Conservation (phyloP, 495 filamentous ascomycete species). For the Pyrenula aspistea region DNA sequence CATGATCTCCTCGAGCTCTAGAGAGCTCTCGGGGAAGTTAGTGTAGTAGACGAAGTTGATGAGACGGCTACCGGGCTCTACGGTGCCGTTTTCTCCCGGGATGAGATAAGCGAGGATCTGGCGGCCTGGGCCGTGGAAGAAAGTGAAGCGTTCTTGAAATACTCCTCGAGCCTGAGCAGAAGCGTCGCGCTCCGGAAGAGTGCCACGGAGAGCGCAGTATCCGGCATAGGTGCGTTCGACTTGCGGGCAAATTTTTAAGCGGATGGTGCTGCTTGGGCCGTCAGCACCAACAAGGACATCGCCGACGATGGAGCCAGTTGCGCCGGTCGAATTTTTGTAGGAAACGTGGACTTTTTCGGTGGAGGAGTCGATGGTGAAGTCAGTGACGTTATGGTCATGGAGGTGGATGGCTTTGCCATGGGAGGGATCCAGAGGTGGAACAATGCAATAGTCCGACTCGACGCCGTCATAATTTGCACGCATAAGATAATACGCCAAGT, state of each 20-base stretch:
- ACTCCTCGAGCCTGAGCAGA: conserved; percentile 12
- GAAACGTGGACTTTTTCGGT: conserved; percentile 19
- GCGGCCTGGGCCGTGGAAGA: conserved; percentile 29
- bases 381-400: conserved; percentile 33
- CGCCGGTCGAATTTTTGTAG: conserved; percentile 23
- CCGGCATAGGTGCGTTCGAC: conserved; percentile 40
- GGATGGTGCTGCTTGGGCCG: conserved; percentile 40
- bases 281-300: conserved; percentile 44
- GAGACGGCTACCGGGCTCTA: conserved; percentile 31
- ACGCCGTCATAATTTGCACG: conserved; percentile 44
- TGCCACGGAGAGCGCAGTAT: conserved; percentile 43
- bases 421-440: conserved; percentile 16
- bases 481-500: conserved; percentile 39
- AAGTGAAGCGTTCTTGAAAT: conserved; percentile 27
- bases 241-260: conserved; percentile 29
- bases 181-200: conserved; percentile 27
- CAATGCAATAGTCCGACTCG: conserved; percentile 30
- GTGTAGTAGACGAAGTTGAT: conserved; percentile 49
- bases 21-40: conserved; percentile 33
- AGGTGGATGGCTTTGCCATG: conserved; percentile 14
- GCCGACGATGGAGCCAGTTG: conserved; percentile 19
- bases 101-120: conserved; percentile 41
- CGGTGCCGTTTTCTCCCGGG: conserved; percentile 33
- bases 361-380: conserved; percentile 11
- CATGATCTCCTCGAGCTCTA: conserved; percentile 36